Evolutionary conservation across 176 grass and related monocot species (phyloP), one percentile per base, ranked within the genome.

Genomic region (Aegilops sharonensis): DNA sequence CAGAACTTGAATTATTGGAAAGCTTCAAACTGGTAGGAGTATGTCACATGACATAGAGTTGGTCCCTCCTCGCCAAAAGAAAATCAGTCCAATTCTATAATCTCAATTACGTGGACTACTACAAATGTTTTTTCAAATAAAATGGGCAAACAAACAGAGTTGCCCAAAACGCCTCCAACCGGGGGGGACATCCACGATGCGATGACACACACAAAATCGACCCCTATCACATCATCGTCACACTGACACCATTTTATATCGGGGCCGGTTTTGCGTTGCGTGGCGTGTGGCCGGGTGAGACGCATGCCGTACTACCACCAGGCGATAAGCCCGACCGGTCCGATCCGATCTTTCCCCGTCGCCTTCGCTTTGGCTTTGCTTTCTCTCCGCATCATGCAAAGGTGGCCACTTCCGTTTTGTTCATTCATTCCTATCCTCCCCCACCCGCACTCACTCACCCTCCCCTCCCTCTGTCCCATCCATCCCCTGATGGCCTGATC

Each of bases 311-410:
- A 50, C 47, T 42, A 42, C 36, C 13, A 54, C 15, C 50, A 54
- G 50, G 32, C 11, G 77, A 69, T 76, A 81, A 81, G 68, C 34
- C 68, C 52, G 8, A 57, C 52, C 56, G 56, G 1, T 59, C 54
- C 18, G 36, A 39, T 18, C 10, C 37, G 23, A 73, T 15, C 68
- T 48, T 77, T 65, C 8, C 5, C 21, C 69, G 11, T 64, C 65
- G 4, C 2, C 14, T 31, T 67, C 1, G 39, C 76, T 48, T 32
- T 30, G 39, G 32, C 78, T 3, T 86, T 83, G 65, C 89, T 87
- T 81, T 63, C 47, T 30, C 85, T 80, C 76, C 68, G 39, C 81
- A 87, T 84, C 80, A 68, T 79, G 84, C 85, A 87, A 34, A 83
- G 57, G 56, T 6, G 17, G 24, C 25, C 84, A 79, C 85, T 84